These are phyloP conservation scores for Trypanosomatidae sp. DNA, from an alignment of 208 protist genomes.

Conservation along the genomic window DNA sequence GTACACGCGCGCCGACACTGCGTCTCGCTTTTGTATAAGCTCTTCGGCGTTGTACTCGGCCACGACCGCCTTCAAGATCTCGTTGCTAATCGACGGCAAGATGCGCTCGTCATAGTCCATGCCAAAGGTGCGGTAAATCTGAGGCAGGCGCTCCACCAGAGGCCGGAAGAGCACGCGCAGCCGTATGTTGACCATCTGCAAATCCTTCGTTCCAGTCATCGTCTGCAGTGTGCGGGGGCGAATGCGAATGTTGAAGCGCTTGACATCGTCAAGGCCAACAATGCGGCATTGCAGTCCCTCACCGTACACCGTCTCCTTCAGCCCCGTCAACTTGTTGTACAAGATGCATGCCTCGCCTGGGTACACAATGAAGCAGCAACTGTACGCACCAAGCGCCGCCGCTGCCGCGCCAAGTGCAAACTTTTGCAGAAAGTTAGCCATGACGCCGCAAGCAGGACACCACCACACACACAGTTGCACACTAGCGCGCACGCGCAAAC, in stretches of 20 bases:
- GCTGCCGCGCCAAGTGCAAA: constrained; percentile 43
- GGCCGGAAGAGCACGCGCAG: constrained; percentile 87
- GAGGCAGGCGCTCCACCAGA: constrained; percentile 63
- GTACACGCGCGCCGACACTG: constrained; percentile 85
- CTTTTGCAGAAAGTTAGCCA: constrained; percentile 49
- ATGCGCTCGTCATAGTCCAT: constrained; percentile 96
- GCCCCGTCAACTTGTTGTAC: constrained; percentile 84
- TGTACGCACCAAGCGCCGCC: constrained; percentile 67
- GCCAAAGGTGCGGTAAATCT: constrained; percentile 87
- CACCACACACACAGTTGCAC: too few species aligned
- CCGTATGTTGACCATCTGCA: constrained; percentile 90
- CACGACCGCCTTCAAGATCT: constrained; percentile 90
- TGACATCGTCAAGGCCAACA: constrained; percentile 91
- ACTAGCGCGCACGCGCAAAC: too few species aligned
- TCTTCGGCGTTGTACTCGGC: constrained; percentile 98
- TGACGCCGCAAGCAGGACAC: constrained; percentile 6
- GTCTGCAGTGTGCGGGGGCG: constrained; percentile 83
- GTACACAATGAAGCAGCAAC: constrained; percentile 86
- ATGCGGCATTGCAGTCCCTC: constrained; percentile 88
- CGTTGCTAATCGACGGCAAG: constrained; percentile 96
- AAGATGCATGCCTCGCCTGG: constrained; percentile 85
- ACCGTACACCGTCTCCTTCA: constrained; percentile 81
- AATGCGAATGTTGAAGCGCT: constrained; percentile 95
- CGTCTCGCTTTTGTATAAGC: constrained; percentile 97
- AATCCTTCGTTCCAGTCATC: constrained; percentile 88